phyloP scores from a whole-genome alignment of 1,284 basidiomycete species.

The Ceratobasidium sp. region DNA sequence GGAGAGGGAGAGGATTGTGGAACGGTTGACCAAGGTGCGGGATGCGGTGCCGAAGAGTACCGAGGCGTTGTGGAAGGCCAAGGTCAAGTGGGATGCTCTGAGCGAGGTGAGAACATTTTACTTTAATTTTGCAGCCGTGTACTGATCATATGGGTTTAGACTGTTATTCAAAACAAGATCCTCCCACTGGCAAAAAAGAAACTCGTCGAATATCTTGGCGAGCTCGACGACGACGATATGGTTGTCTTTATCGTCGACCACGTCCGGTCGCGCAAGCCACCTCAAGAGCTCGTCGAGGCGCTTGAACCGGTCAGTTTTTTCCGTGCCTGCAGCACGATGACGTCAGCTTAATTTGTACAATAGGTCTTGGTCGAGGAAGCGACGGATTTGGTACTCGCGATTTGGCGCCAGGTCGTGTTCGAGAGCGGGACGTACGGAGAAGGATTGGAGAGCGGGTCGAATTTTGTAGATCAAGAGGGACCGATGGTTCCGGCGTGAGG shows the following conservation, averaged over 20 bases:
- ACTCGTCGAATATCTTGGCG: conserved; percentile 87
- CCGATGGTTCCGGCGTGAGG: conserved; percentile 23
- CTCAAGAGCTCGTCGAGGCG: conserved; percentile 85
- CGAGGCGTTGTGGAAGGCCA: conserved; percentile 80
- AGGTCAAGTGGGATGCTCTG: conserved; percentile 88
- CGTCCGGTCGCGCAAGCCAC: conserved; percentile 84
- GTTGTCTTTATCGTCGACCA: conserved; percentile 92
- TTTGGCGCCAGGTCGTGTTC: conserved; percentile 92
- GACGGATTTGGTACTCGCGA: conserved; percentile 73
- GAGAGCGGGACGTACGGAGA: conserved; percentile 91
- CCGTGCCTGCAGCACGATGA: not conserved
- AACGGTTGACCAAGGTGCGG: conserved; percentile 81
- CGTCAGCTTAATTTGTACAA: conserved; percentile 1
- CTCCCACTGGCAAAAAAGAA: conserved; percentile 81
- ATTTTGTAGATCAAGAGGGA: conserved; percentile 70
- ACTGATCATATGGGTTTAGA: conserved; percentile 59
- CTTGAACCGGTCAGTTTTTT: conserved; percentile 80
- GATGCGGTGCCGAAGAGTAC: conserved; percentile 77
- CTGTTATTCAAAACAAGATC: conserved; percentile 82
- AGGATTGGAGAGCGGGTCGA: conserved; percentile 81
- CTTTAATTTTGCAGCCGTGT: not conserved
- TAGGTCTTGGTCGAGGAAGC: conserved; percentile 93
- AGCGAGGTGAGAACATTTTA: conserved; percentile 73
- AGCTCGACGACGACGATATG: conserved; percentile 88
- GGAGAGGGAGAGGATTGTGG: conserved; percentile 73